Evolutionary conservation across 139 green algal genomes (phyloP).

Genomic region (Marvania coccoides): DNA sequence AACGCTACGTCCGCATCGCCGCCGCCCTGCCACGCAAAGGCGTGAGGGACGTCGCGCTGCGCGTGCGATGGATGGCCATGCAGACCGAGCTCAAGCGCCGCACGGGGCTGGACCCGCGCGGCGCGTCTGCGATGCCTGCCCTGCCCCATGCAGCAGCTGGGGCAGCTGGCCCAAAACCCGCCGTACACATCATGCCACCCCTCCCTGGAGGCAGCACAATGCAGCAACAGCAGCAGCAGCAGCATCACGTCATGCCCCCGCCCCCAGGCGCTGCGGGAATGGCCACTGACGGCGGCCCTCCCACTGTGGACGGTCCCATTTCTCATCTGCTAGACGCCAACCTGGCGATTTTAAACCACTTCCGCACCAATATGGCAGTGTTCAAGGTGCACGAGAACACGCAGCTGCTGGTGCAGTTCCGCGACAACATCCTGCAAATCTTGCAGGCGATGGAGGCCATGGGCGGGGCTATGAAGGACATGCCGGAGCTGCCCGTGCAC

Average conservation of each 20-base stretch:
- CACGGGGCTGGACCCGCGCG: background rate
- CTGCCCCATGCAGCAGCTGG: too few species aligned
- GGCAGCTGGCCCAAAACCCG: background rate
- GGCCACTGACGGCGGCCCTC: background rate
- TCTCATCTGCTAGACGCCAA: conserved; percentile 49
- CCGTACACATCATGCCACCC: background rate
- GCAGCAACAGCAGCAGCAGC: background rate
- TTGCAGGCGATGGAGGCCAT: conserved; percentile 63
- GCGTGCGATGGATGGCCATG: conserved; percentile 48
- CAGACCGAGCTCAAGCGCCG: conserved; percentile 27
- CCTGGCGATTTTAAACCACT: conserved; percentile 51
- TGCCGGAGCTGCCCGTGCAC: conserved; percentile 73
- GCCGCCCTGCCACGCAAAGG: conserved; percentile 51
- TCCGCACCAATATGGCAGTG: conserved; percentile 39
- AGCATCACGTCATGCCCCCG: background rate
- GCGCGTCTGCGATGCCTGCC: background rate
- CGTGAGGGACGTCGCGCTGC: conserved; percentile 64
- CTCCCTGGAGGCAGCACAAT: background rate
- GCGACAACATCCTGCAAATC: conserved; percentile 75
- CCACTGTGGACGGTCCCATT: conserved; percentile 17
- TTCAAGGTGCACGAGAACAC: conserved; percentile 75
- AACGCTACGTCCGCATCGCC: conserved; percentile 58
- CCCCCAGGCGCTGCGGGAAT: background rate
- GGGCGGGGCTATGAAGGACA: conserved; percentile 63
- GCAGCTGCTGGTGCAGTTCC: conserved; percentile 65